Evolutionary conservation across 225 moss, liverwort and hornwort genomes (phyloP), one percentile per base, ranked within the genome.

Genomic region (Marchantia polymorpha): DNA sequence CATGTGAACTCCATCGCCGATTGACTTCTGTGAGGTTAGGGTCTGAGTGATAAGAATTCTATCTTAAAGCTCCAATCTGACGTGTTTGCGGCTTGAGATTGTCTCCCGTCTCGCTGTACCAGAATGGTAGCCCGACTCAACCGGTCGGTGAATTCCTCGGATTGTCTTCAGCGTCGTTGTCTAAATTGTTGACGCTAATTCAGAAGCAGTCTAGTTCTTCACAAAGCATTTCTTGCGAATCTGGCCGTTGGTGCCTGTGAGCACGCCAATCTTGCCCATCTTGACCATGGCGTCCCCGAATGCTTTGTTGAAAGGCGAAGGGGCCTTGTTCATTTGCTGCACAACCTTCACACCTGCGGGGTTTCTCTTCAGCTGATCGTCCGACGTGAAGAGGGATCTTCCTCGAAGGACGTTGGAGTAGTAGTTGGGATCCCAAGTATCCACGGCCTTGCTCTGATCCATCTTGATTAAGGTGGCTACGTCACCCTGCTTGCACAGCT

Each of bases 181-280:
- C 5, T 39, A 39, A 39, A 39, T 39, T 39, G 39, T 39, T 39
- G 39, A 39, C 39, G 39, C 39, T 2, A 39, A 39, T 39, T 39
- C 3, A 39, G 39, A 39, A 39, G 39, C 2, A 56, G 3, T 65
- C 65, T 65, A 65, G n/a, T 65, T 65, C 3, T n/a, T 65, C 19
- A 65, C 8, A 26, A 64, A 46, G 50, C 84, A 84, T 51, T 73
- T 73, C 6, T 11, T 27, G 31, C 84, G 53, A 27, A 84, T 80
- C 30, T 84, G 59, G 39, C 84, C 84, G 7, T 15, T 31, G 63
- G 39, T 69, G 52, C 14, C 20, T 25, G 84, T 72, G 12, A 72
- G 27, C 72, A 72, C 72, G 50, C 47, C 39, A 47, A 72, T 72
- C 47, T n/a, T 30, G 6, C 72, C 50, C 72, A 72, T 72, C 50